These are phyloP conservation scores for Pseudogymnoascus sp. DNA, from an alignment of 2,329 filamentous ascomycete species.

Conservation along the genomic window DNA sequence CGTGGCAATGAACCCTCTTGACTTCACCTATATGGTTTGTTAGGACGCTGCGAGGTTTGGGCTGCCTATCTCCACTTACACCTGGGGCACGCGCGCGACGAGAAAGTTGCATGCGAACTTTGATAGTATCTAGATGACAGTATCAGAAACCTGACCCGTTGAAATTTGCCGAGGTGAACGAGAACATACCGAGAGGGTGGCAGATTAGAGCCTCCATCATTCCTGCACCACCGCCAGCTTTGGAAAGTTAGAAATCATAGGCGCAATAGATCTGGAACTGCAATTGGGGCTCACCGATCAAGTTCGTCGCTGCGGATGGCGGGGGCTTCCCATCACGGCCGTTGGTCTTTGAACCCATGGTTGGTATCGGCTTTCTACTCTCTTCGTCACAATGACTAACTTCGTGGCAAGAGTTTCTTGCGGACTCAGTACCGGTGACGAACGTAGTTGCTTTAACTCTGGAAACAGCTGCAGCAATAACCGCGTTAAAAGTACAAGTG, in stretches of 20 bases:
- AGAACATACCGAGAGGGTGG: constrained; percentile 71
- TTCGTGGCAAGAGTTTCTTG: not conserved
- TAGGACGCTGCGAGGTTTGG: not conserved
- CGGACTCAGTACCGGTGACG: not conserved
- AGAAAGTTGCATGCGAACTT: constrained; percentile 98
- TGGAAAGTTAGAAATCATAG: constrained; percentile 11
- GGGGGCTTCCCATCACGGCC: constrained; percentile 60
- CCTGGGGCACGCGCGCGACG: constrained; percentile 74
- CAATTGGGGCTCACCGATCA: constrained; percentile 60
- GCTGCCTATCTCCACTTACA: constrained; percentile 35
- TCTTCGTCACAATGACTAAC: not conserved
- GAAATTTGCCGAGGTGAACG: constrained; percentile 19
- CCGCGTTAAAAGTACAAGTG: not conserved
- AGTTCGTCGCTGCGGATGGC: constrained; percentile 77
- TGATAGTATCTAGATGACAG: constrained; percentile 68
- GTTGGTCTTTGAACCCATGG: constrained; percentile 54
- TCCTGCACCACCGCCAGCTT: constrained; percentile 90
- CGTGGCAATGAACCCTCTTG: constrained; percentile 80
- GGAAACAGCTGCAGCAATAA: not conserved
- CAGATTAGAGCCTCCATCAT: constrained; percentile 99
- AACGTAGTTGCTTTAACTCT: constrained; percentile 1
- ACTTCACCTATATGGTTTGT: constrained; percentile 44
- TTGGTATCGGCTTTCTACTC: not conserved
- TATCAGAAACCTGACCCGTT: constrained; percentile 15
- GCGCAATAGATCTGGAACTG: constrained; percentile 9